Base-by-base conservation (phyloP, 805 yeast genomes). In the Wickerhamiella qilinensis region DNA sequence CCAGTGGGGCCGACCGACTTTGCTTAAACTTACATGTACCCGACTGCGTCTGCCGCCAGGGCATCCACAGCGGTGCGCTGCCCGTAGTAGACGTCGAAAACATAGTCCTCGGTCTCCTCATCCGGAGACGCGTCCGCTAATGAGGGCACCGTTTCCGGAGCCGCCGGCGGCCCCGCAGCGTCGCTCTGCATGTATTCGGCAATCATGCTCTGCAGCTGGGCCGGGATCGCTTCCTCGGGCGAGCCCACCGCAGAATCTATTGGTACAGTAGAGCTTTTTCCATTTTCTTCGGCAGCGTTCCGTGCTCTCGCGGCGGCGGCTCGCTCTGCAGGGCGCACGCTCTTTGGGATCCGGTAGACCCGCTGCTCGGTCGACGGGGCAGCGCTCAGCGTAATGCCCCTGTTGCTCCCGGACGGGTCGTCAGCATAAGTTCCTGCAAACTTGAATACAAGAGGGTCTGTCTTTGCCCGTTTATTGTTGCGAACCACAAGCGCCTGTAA, bases 41-140 rank as follows among this genome's bases (percentile, higher is more conserved):
- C 59, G 16, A 50, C 41, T 12, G 40, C 36, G 44, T 54, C 43
- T 52, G 62, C 56, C 54, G 17, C n/a, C 19, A 11, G 14, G 9
- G 17, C 14, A 7, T 19, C 4, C 20, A 9, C 17, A 39, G 68
- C 60, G 53, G 67, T 40, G 69, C 73, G 55, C 30, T 50, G 50
- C n/a, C 61, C 64, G 42, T 76, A 67, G 58, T 88, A 88, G 9
- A 88, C 85, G 57, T 88, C 98, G 52, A 84, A 88, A 16, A 88
- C 97, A 48, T 83, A 88, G 33, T 82, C 94, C n/a, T 69, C 61
- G 3, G 59, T 59, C 35, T 54, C 64, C 12, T 45, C 42, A 29
- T 53, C 54, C 24, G 22, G 35, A n/a, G 16, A 21, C 32, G 24
- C 35, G 20, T 20, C 25, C 15, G 16, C 35, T 8, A 32, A 4